Evolutionary conservation across 2,329 filamentous ascomycete genomes (phyloP), one percentile per base, ranked within the genome.

Genomic region (Myotisia sp.): DNA sequence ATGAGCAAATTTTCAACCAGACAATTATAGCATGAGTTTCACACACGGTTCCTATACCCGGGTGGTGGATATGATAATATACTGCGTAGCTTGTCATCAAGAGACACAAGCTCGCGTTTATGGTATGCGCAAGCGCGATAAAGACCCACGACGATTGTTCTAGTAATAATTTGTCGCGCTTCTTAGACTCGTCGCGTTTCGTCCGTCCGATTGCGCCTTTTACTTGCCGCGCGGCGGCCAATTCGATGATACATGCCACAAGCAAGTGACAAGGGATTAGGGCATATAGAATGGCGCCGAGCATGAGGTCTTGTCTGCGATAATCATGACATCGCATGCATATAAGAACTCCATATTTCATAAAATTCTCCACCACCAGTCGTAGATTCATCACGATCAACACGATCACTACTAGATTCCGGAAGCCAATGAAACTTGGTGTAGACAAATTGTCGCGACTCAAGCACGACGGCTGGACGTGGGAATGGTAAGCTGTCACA

Each of bases 281-380:
- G 36, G 86, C 72, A 57, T 90, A 94, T 34, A 95, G 73, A 8
- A 79, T 65, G 5, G 79, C 64, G 12, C 84, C 86, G 27, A 86
- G 70, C 26, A 79, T 55, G 17, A 93, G 49, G 52, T 95, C 86
- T 48, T 81, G 73, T 37, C 68, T 71, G 37, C 79, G 75, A 52
- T 90, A 92, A 58, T 92, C 82, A 56, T 93, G 85, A 53, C 86
- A 92, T 44, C 74, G 74, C 40, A 98, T 65, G 52, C 87, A 94
- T 44, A 98, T 92, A 38, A 95, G 67, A 38, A 95, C 84, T 35
- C 90, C 90, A 53, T 98, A 98, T 81, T 94, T 94, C 65, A 87
- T 82, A 46, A 87, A 83, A 53, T 98, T 98, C 59, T 95, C 90
- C 51, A 98, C 85, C 63, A 95, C 83, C 49, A 98, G 68, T 43